Base-by-base conservation (phyloP, 129 eudicot species). In the Flaveria sonorensis region DNA sequence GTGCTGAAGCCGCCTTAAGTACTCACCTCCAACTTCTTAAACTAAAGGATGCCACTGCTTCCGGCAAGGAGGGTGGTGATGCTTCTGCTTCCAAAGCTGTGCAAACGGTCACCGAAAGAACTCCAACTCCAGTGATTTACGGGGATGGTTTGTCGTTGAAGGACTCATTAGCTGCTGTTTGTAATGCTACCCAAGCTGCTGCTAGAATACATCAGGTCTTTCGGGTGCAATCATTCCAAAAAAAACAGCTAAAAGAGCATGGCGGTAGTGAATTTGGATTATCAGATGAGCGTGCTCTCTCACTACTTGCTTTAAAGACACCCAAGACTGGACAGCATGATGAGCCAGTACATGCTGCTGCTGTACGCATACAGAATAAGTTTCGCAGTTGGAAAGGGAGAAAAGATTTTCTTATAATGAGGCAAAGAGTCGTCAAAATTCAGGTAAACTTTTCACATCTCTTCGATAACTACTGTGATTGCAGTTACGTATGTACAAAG, bases 131-230 rank as follows among this genome's bases (percentile, higher is more conserved):
- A 43, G 72, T 65, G 47, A 60, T 74, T 66, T 88, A 83, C 65
- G 89, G 88, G 36, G 97, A 95, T 55, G 91, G 91, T 7, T 69
- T 86, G 59, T 88, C 98, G 10, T 16, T 91, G 32, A 91, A 92
- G 86, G 97, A 95, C 74, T 88, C 99, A 6, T 75, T 95, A 67
- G 99, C 97, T 63, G 99, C 97, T 76, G 87, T 95, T 11, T 88
- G 99, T 83, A 91, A 89, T 86, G 99, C 99, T 46, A 89, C 97
- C 46, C 96, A 88, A 84, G 99, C 99, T 69, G 97, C 96, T 51
- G 96, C 93, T 66, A 89, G 99, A 50, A 95, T 95, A 73, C 90
- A 91, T 74, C 94, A 95, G 77, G 96, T 95, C 42, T 95, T 77
- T 75, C 86, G 99, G 82, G 88, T 89, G 57, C 96, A 91, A 81